Conservation (phyloP, 768 basidiomycete genomes). For the Leccinum barrowsii region DNA sequence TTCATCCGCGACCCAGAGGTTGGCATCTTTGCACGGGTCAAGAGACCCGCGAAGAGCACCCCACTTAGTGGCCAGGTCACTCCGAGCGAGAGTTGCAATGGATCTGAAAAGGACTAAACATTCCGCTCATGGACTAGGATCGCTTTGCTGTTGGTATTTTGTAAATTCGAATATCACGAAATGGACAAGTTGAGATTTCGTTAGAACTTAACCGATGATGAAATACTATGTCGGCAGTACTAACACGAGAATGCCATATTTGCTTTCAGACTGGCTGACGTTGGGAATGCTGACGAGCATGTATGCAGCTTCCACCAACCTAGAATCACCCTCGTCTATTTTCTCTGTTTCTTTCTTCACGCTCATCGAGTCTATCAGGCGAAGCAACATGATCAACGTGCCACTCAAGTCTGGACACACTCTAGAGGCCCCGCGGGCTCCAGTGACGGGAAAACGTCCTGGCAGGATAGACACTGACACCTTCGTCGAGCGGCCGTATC, state of each 20-base stretch:
- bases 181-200: not conserved
- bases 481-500: slow-evolving; percentile 26
- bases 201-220: not conserved
- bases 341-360: slow-evolving; percentile 17
- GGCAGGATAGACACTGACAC: slow-evolving; percentile 26
- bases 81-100: slow-evolving; percentile 7
- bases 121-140: slow-evolving; percentile 7
- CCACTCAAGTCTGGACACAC: slow-evolving; percentile 19
- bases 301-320: slow-evolving; percentile 8
- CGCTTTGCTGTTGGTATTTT: slow-evolving; percentile 10
- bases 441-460: slow-evolving; percentile 18
- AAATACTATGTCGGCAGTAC: slow-evolving; percentile 1
- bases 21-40: slow-evolving; percentile 85
- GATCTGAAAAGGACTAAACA: slow-evolving; percentile 16
- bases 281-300: slow-evolving; percentile 16
- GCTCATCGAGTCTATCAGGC: slow-evolving; percentile 17
- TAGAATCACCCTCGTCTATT: slow-evolving; percentile 13
- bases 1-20: slow-evolving; percentile 91
- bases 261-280: slow-evolving; percentile 9
- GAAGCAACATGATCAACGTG: slow-evolving; percentile 17
- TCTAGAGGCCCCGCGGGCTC: slow-evolving; percentile 18
- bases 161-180: slow-evolving; percentile 13
- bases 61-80: slow-evolving; percentile 19
- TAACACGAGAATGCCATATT: slow-evolving; percentile 8
- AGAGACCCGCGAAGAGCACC: slow-evolving; percentile 52